Base-by-base conservation (phyloP, 495 filamentous ascomycete species). In the Beverwykella pulmonaria region DNA sequence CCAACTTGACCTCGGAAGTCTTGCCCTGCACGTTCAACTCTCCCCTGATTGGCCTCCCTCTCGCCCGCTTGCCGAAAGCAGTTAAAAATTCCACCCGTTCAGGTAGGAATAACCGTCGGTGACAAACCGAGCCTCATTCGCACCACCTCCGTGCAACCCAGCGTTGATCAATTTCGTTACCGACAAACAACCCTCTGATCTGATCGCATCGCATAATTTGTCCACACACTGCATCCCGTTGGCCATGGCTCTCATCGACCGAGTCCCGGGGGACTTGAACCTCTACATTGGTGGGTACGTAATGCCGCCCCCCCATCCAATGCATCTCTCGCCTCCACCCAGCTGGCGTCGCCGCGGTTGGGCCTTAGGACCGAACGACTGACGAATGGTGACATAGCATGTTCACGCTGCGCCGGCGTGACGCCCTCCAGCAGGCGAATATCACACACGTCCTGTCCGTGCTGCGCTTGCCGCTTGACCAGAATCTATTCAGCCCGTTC, bases 401-500 rank as follows among this genome's bases (percentile, higher is more conserved):
- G 54, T 91, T 92, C 77, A 84, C 88, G 20, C 77, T 96, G 65
- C 86, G 86, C 39, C 85, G 88, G 39, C 84, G 86, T 64, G 78
- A 86, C 2, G 82, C 88, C 17, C 79, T 98, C 30, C 77, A 82
- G 55, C 81, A 87, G 63, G 83, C 85, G 64, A 88, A 88, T 50
- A 91, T 98, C 75, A 97, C 92, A 1, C 93, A 97, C 78, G 82
- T 98, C 36, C 79, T 98, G n/a, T 96, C 93, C 1, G 92, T 91
- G 62, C 73, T 94, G 59, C 80, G 83, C 39, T 76, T 87, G 52
- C 81, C 84, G 39, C 79, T 86, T 55, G 82, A 86, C 56, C 74
- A 83, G 53, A 71, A 81, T 57, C 73, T 84, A 20, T 83, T 83
- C 70, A 74, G 81, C 58, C 71, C 79, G 7, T 92, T 87, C 73